These are phyloP conservation scores for Paragyromitra xinjiangensis DNA, from an alignment of 495 filamentous ascomycete species.

Conservation along the genomic window DNA sequence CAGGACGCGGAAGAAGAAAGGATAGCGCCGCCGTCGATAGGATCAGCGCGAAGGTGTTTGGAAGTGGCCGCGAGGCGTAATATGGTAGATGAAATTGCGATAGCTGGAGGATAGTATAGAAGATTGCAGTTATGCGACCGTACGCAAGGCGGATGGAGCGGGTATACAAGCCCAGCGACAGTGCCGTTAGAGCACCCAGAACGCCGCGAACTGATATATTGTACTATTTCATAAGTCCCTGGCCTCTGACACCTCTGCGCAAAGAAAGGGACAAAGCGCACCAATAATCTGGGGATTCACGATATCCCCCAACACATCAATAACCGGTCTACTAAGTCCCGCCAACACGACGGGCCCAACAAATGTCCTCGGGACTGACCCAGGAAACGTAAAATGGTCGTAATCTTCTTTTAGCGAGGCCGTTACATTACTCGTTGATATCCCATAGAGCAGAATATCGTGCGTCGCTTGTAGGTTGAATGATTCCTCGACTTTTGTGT, in stretches of 20 bases:
- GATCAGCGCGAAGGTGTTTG: slow-evolving; percentile 96
- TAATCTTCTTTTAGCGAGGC: slow-evolving; percentile 67
- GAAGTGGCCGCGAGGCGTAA: slow-evolving; percentile 90
- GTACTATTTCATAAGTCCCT: slow-evolving; percentile 17
- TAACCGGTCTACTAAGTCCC: slow-evolving; percentile 70
- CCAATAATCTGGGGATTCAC: slow-evolving; percentile 66
- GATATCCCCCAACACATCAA: slow-evolving; percentile 61
- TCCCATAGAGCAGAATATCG: slow-evolving; percentile 83
- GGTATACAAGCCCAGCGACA: slow-evolving; percentile 71
- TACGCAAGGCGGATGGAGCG: slow-evolving; percentile 71
- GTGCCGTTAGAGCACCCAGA: slow-evolving; percentile 80
- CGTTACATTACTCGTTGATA: slow-evolving; percentile 68
- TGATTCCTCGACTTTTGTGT: slow-evolving; percentile 98
- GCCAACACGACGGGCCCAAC: slow-evolving; percentile 79
- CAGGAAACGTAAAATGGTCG: slow-evolving; percentile 92
- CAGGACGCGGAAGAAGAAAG: slow-evolving; percentile 70
- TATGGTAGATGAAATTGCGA: slow-evolving; percentile 94
- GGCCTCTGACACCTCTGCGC: slow-evolving; percentile 58
- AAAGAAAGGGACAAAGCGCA: slow-evolving; percentile 10
- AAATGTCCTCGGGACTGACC: slow-evolving; percentile 90
- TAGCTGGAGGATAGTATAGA: slow-evolving; percentile 83
- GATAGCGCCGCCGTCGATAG: slow-evolving; percentile 76
- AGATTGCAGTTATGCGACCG: slow-evolving; percentile 74
- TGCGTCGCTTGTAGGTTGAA: slow-evolving; percentile 97
- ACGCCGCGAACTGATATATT: slow-evolving; percentile 71